Base-by-base conservation (phyloP, 441 rosid species). In the Kokia cookei region DNA sequence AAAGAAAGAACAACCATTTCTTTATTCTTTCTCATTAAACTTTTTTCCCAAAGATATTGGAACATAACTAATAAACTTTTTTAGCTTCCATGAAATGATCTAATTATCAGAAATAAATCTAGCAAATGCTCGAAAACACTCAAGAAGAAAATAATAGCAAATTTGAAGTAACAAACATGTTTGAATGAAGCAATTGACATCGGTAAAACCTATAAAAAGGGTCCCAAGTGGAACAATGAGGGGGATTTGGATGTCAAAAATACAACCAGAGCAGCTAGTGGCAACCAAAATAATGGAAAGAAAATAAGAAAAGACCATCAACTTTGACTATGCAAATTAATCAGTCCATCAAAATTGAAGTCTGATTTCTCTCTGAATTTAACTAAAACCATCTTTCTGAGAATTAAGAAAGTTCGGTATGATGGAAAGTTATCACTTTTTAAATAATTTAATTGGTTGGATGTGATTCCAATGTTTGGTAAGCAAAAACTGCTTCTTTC, bases 1-100 rank as follows among this genome's bases (percentile, higher is more conserved):
- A 65, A 53, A 76, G 65, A 71, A 59, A 48, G 13, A 61, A 72
- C 29, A 66, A 17, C 37, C 19, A 63, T 73, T 22, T 14, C 60
- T 53, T 37, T 13, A 45, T 55, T 22, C 17, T 35, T 37, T 19
- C 37, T 11, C 51, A 22, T 7, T 12, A 5, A 53, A 32, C 3
- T 6, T 4, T 19, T 17, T 22, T 13, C 37, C 7, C 12, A 7
- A 53, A 22, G 57, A 66, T 11, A 26, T 14, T 7, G 7, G 12
- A n/a, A 63, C 60, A 14, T 19, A 55, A 15, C 15, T 43, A 45
- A 51, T 45, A 3, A 13, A 22, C 8, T 60, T 62, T 51, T 53
- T n/a, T 32, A 47, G 40, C 40, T 48, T 47, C 57, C 71, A 47
- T 13, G 47, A n/a, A 67, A 29, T n/a, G 10, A 51, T 68, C 27